Evolutionary conservation across 2,329 filamentous ascomycete genomes (phyloP).

Genomic region (Ilyonectria mors-panacis): DNA sequence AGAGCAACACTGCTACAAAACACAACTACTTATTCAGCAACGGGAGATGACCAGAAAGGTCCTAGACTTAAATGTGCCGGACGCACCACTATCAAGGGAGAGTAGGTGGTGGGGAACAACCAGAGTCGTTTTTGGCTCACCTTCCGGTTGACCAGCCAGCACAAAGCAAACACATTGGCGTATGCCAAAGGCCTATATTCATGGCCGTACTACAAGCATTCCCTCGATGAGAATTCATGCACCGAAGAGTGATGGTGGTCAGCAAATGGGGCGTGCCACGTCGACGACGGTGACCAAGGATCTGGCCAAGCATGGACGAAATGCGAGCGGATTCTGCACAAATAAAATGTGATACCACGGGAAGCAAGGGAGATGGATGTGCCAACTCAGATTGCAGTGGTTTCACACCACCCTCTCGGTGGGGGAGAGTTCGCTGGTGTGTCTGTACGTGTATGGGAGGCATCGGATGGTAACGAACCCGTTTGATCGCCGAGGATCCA

Average conservation of each 20-base stretch:
- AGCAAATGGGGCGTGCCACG: conserved; percentile 31
- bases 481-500: conserved; percentile 14
- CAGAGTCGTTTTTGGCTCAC: neutral
- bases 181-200: neutral
- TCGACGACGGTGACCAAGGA: conserved; percentile 14
- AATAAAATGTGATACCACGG: conserved; percentile 4
- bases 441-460: conserved; percentile 1
- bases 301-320: conserved; percentile 1
- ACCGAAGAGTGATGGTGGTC: conserved; percentile 17
- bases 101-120: neutral
- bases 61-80: neutral
- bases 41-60: neutral
- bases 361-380: conserved; percentile 10
- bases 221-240: conserved; percentile 15
- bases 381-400: conserved; percentile 26
- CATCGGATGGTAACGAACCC: conserved; percentile 4
- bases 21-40: neutral
- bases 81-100: neutral
- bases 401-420: conserved; percentile 16
- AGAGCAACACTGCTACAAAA: neutral
- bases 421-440: neutral
- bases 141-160: neutral
- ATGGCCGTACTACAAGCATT: conserved; percentile 5
- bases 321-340: neutral
- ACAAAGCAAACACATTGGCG: neutral